These are phyloP conservation scores for Potentilla sterilis DNA, from an alignment of 306 rosid genomes.

Conservation along the genomic window DNA sequence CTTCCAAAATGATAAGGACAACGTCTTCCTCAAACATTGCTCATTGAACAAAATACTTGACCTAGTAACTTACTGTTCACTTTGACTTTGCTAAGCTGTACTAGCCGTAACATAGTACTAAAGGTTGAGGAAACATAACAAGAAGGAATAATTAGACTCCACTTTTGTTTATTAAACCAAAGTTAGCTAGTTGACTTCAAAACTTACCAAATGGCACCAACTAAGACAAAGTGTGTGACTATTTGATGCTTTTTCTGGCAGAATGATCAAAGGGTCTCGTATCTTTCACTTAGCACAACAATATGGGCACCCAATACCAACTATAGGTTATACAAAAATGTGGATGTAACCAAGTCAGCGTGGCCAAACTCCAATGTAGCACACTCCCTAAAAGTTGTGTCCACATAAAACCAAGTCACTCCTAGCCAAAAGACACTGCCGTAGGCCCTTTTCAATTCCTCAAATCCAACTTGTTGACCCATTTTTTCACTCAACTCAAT, in stretches of 20 bases:
- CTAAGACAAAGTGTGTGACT: background rate
- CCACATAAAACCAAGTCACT: conserved; percentile 15
- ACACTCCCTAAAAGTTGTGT: background rate
- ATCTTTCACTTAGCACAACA: background rate
- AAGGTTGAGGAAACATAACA: background rate
- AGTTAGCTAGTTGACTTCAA: background rate
- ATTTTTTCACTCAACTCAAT: background rate
- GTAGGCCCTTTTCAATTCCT: background rate
- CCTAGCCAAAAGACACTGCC: conserved; percentile 2
- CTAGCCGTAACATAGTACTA: background rate
- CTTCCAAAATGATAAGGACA: background rate
- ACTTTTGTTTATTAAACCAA: background rate
- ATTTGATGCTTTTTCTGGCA: background rate
- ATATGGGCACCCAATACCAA: background rate
- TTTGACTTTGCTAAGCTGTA: background rate
- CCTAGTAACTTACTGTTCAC: background rate
- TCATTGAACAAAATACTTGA: background rate
- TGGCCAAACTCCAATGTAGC: conserved; percentile 9
- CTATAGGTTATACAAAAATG: background rate
- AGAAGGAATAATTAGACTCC: background rate
- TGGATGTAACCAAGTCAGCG: conserved; percentile 17
- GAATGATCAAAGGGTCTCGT: background rate
- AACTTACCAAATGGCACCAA: conserved; percentile 3
- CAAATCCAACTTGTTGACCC: background rate
- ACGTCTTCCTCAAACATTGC: background rate